Evolutionary conservation across 305 asterid genomes (phyloP).

Genomic region (Ajuga reptans): DNA sequence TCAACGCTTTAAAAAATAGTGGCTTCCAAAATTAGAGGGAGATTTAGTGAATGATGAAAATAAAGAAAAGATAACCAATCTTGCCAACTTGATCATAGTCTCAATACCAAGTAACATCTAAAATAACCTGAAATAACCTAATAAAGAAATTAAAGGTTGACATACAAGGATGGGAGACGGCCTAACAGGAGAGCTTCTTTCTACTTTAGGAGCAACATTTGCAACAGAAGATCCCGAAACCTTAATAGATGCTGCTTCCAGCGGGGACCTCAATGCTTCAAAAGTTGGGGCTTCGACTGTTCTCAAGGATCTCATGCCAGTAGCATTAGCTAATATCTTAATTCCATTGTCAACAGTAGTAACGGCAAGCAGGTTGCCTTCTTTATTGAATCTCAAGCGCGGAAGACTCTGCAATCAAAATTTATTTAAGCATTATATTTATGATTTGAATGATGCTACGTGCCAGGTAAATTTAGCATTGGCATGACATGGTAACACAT

Average conservation of each 20-base stretch:
- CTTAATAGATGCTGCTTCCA: constrained; percentile 80
- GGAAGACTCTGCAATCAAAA: constrained; percentile 63
- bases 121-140: not conserved
- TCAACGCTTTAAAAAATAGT: not conserved
- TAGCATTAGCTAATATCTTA: constrained; percentile 76
- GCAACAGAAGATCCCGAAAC: constrained; percentile 71
- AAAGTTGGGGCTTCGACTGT: constrained; percentile 62
- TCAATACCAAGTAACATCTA: constrained; percentile 8
- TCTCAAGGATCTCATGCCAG: constrained; percentile 80
- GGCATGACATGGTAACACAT: constrained; percentile 15
- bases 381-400: constrained; percentile 86
- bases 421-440: constrained; percentile 18
- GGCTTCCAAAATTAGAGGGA: not conserved
- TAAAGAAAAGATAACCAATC: not conserved
- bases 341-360: constrained; percentile 86
- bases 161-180: constrained; percentile 84
- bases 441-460: not conserved
- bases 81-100: constrained; percentile 4
- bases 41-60: not conserved
- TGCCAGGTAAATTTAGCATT: not conserved
- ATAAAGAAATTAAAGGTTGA: constrained; percentile 15
- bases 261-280: constrained; percentile 70
- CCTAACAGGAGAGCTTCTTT: constrained; percentile 94
- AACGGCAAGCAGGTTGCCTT: constrained; percentile 92
- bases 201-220: constrained; percentile 84